These are phyloP conservation scores for Pseudozyma sp. DNA, from an alignment of 1,284 basidiomycete genomes.

Conservation along the genomic window DNA sequence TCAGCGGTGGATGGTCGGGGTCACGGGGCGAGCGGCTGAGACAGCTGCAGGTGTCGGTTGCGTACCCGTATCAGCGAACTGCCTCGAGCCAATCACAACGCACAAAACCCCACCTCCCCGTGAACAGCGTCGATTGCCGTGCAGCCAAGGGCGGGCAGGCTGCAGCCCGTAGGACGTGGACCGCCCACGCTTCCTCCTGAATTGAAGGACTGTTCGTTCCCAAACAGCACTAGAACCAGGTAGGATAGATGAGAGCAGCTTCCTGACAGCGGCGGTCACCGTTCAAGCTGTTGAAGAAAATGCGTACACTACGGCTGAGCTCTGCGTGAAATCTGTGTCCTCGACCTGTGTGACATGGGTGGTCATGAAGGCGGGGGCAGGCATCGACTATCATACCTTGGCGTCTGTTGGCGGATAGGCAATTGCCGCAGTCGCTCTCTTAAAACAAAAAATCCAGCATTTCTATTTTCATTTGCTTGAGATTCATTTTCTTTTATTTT, in stretches of 20 bases:
- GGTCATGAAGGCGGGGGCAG: no score
- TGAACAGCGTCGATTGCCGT: neutral
- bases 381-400: no score
- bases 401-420: neutral
- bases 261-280: no score
- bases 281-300: no score
- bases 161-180: neutral
- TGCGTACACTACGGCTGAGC: no score
- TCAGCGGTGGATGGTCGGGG: neutral
- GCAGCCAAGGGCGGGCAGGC: neutral
- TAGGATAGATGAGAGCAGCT: no score
- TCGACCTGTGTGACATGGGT: no score
- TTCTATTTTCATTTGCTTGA: no score
- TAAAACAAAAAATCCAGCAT: neutral
- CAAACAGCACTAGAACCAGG: no score
- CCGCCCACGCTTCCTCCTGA: neutral
- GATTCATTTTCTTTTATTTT: neutral
- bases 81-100: slow-evolving; percentile 6
- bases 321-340: no score
- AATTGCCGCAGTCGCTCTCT: slow-evolving; percentile 12
- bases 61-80: slow-evolving; percentile 1
- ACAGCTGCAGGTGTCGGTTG: neutral
- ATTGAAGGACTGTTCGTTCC: no score
- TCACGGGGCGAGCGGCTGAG: neutral
- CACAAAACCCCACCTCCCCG: slow-evolving; percentile 4